These are phyloP conservation scores for Grosmannia serpens DNA, from an alignment of 2,329 filamentous ascomycete genomes.

Conservation along the genomic window DNA sequence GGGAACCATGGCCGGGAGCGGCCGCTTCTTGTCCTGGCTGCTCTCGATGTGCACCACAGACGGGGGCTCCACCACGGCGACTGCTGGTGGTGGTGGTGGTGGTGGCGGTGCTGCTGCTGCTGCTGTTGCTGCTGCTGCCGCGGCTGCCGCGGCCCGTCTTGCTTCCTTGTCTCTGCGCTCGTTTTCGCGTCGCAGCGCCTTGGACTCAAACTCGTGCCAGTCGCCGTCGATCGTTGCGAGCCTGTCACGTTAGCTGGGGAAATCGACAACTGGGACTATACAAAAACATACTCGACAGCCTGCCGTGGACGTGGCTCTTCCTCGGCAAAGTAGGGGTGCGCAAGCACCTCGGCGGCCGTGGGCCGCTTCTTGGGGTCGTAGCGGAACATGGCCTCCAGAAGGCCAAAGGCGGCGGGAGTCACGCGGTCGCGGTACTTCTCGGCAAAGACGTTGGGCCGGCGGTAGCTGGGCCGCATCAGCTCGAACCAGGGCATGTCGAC, in stretches of 20 bases:
- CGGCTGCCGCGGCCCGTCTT: constrained; percentile 22
- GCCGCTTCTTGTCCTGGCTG: constrained; percentile 11
- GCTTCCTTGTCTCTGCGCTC: constrained; percentile 52
- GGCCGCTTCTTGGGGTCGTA: constrained; percentile 82
- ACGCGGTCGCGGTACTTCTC: constrained; percentile 72
- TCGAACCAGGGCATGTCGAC: constrained; percentile 97
- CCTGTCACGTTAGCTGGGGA: constrained; percentile 31
- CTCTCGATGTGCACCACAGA: neutral
- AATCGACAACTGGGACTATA: neutral
- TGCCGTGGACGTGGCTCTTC: constrained; percentile 71
- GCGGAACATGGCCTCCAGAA: constrained; percentile 73
- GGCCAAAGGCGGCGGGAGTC: constrained; percentile 69
- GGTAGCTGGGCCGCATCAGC: constrained; percentile 67
- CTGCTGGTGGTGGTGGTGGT: no score
- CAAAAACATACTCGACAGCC: constrained; percentile 60
- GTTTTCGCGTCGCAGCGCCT: constrained; percentile 83
- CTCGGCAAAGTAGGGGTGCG: constrained; percentile 75
- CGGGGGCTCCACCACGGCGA: neutral
- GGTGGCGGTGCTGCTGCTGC: constrained; percentile 12
- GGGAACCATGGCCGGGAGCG: neutral
- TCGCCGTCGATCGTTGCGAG: constrained; percentile 77
- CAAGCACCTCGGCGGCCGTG: constrained; percentile 69
- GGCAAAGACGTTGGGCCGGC: constrained; percentile 63
- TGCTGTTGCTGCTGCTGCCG: constrained; percentile 7
- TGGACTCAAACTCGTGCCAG: constrained; percentile 98